Conservation (phyloP, 192 early-diverging fungal species). For the Hyaloraphidium curvatum region DNA sequence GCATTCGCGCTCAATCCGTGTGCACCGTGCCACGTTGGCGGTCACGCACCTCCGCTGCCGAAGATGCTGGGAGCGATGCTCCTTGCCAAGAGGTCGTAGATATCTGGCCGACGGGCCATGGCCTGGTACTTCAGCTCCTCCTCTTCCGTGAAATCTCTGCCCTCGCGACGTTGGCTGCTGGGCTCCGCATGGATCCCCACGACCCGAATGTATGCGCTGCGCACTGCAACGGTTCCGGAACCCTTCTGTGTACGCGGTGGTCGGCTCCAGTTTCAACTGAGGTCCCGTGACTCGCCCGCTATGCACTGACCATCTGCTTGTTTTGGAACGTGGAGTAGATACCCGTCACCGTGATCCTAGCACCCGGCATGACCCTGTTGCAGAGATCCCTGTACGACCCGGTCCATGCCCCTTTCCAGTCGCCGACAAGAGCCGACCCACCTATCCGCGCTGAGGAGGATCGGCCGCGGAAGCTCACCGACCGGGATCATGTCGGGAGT, state of each 20-base stretch:
- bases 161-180: slow-evolving; percentile 38
- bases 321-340: slow-evolving; percentile 86
- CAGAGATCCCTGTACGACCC: slow-evolving; percentile 37
- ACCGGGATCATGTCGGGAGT: slow-evolving; percentile 92
- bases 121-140: slow-evolving; percentile 86
- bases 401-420: background rate
- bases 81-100: slow-evolving; percentile 77
- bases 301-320: slow-evolving; percentile 20
- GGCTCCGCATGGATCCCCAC: slow-evolving; percentile 75
- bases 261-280: background rate
- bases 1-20: background rate
- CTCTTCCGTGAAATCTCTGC: slow-evolving; percentile 55
- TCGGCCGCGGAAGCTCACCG: slow-evolving; percentile 92
- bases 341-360: slow-evolving; percentile 78
- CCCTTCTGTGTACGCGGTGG: too few relatives aligned
- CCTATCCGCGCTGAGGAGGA: slow-evolving; percentile 75
- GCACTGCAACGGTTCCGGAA: slow-evolving; percentile 76
- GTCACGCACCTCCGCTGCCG: slow-evolving; percentile 53
- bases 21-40: background rate
- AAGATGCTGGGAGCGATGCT: slow-evolving; percentile 96
- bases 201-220: slow-evolving; percentile 84
- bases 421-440: slow-evolving; percentile 4
- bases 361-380: slow-evolving; percentile 83
- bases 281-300: background rate
- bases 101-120: slow-evolving; percentile 64